Percentiles rank a stretch among this genome's conserved stretches.
phyloP scores from a whole-genome alignment of 352 stramenopile genomes.

The Pythium utonaiense region DNA sequence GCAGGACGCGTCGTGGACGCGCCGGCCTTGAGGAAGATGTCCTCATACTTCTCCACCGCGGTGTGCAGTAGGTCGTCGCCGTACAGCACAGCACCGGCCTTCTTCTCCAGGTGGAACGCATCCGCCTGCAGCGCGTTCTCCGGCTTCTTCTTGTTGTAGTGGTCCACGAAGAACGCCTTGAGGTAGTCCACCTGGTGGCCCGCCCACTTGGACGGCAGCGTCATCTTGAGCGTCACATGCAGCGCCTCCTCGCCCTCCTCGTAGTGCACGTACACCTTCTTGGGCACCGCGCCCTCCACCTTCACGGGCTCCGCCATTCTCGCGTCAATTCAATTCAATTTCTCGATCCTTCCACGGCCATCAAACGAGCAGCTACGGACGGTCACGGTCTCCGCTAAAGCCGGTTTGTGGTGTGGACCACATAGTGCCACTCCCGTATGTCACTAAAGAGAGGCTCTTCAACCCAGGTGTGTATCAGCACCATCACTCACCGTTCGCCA shows the following conservation, averaged over 20 bases:
- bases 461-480: background rate
- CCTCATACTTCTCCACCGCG: conserved; percentile 82
- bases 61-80: conserved; percentile 77
- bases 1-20: conserved; percentile 10
- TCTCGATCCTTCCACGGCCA: background rate
- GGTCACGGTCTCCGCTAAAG: background rate
- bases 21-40: conserved; percentile 79
- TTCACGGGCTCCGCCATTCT: conserved; percentile 45
- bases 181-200: conserved; percentile 79
- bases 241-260: conserved; percentile 61
- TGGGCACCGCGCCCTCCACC: conserved; percentile 75
- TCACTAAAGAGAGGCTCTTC: background rate
- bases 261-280: conserved; percentile 90
- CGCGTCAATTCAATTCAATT: background rate
- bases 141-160: conserved; percentile 89
- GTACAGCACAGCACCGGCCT: conserved; percentile 42
- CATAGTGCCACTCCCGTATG: background rate
- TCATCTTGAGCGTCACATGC: conserved; percentile 86
- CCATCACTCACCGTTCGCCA: background rate
- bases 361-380: too few relatives aligned
- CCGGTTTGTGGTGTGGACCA: background rate
- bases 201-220: conserved; percentile 82
- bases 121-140: conserved; percentile 51
- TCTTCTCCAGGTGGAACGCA: conserved; percentile 72
- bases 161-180: conserved; percentile 88